These are phyloP conservation scores for Tuber melanosporum DNA, from an alignment of 495 filamentous ascomycete species.

Conservation along the genomic window DNA sequence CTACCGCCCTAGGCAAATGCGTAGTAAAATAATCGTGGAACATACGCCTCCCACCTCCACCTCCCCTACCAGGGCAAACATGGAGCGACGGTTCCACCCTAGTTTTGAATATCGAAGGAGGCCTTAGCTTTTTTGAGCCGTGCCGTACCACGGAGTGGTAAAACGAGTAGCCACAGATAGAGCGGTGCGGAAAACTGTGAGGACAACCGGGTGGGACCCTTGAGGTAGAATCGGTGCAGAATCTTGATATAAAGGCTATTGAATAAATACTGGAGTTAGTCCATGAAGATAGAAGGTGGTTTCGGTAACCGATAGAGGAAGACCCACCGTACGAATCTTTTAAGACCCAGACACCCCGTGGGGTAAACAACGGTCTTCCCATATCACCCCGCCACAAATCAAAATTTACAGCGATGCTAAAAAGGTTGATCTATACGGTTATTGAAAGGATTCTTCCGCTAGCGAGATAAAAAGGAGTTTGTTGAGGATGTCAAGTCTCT, in stretches of 20 bases:
- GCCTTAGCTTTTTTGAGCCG: not conserved
- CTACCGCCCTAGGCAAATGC: conserved; percentile 83
- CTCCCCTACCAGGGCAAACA: not conserved
- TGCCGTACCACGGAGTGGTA: not conserved
- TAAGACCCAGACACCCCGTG: conserved; percentile 12
- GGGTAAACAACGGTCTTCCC: conserved; percentile 17
- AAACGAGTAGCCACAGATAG: not conserved
- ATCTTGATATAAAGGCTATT: conserved; percentile 31
- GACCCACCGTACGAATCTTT: conserved; percentile 29
- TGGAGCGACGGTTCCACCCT: not conserved
- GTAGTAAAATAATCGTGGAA: conserved; percentile 98
- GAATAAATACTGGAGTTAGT: not conserved
- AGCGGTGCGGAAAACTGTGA: not conserved
- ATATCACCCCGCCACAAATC: conserved; percentile 5
- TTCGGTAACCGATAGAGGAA: not conserved
- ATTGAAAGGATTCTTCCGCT: not conserved
- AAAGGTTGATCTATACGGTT: not conserved
- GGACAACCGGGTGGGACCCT: not conserved
- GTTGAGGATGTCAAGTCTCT: not conserved
- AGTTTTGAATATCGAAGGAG: not conserved
- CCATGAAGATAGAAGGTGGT: not conserved
- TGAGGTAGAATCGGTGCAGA: conserved; percentile 14
- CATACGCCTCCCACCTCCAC: conserved; percentile 43
- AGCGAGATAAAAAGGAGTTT: not conserved
- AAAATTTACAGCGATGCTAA: not conserved